Base-by-base conservation (phyloP, 2,329 filamentous ascomycete species). In the Mollisiaceae sp. region DNA sequence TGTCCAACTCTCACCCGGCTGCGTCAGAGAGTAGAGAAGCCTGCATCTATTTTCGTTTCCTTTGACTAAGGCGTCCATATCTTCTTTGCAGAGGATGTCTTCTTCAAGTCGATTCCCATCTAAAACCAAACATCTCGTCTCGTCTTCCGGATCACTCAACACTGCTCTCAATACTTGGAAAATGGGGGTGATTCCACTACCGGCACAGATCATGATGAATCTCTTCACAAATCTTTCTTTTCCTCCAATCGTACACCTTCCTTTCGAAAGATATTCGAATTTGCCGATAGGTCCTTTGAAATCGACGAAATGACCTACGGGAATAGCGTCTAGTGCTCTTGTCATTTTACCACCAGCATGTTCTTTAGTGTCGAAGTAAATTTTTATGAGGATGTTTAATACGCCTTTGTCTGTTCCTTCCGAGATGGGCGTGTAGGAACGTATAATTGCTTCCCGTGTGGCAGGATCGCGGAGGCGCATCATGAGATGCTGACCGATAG, bases 151-250 rank as follows among this genome's bases (percentile, higher is more conserved):
- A 68, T 94, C 87, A 55, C 84, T 82, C 76, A 93, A 84, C 0
- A 96, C 86, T 0, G 91, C 90, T 8, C 91, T 83, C 60, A 96
- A 81, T 2, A 97, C 91, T 74, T 95, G 91, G 75, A 89, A 95
- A 69, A 97, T 91, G 0, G 94, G 94, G n/a, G 94, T 97, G 73
- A 97, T 91, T 0, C 94, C 94, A n/a, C 87, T 92, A 6, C 94
- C 94, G 15, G 86, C 94, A 72, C 92, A 95, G 38, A 97, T 88
- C 93, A 97, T 97, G 75, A 91, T 82, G 77, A 97, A 92, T 14
- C 84, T 85, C 60, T 83, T 85, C 0, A 96, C 85, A 0, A 72
- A 78, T 11, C 89, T 81, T 64, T 81, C 76, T 22, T 80, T 82
- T 0, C 85, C 85, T 38, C 85, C 85, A 50, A 97, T 79, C 0